Evolutionary conservation across 2,329 filamentous ascomycete species (phyloP).

Genomic region (Diaporthe sp.): DNA sequence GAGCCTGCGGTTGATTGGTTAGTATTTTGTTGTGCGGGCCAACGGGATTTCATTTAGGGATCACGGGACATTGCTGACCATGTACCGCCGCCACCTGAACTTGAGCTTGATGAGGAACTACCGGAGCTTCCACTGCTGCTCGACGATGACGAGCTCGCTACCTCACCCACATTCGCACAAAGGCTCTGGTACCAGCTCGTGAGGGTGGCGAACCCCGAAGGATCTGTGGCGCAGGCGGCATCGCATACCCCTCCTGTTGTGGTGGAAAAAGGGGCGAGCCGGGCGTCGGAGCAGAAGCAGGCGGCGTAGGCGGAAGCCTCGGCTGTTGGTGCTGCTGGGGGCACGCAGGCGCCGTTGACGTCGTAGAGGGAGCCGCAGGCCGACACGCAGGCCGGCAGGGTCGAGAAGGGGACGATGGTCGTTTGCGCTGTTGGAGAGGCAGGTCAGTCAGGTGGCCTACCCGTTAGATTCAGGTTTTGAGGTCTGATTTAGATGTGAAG

Average conservation of each 20-base stretch:
- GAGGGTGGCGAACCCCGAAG: constrained; percentile 69
- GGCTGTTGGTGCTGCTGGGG: constrained; percentile 64
- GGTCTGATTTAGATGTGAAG: constrained; percentile 10
- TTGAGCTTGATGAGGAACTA: constrained; percentile 45
- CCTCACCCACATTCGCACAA: constrained; percentile 66
- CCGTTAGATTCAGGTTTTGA: constrained; percentile 9
- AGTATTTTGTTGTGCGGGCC: not conserved
- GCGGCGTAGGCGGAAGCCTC: constrained; percentile 69
- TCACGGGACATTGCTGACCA: constrained; percentile 58
- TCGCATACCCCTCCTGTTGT: constrained; percentile 74
- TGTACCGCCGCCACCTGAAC: constrained; percentile 48
- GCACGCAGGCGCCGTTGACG: constrained; percentile 80
- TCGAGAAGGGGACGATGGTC: constrained; percentile 69
- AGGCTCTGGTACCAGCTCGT: constrained; percentile 79
- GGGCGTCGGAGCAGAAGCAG: constrained; percentile 80
- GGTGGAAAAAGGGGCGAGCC: constrained; percentile 70
- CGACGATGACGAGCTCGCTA: constrained; percentile 44
- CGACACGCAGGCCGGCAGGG: constrained; percentile 74
- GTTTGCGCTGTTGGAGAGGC: constrained; percentile 54
- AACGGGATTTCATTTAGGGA: not conserved
- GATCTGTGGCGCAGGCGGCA: constrained; percentile 64
- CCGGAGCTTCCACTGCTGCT: constrained; percentile 48
- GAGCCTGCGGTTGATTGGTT: constrained; percentile 64
- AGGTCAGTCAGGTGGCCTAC: constrained; percentile 21
- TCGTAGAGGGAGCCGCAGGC: constrained; percentile 74